Evolutionary conservation across 2,329 filamentous ascomycete species (phyloP).

Genomic region (Penicillium aurantiogriseum): DNA sequence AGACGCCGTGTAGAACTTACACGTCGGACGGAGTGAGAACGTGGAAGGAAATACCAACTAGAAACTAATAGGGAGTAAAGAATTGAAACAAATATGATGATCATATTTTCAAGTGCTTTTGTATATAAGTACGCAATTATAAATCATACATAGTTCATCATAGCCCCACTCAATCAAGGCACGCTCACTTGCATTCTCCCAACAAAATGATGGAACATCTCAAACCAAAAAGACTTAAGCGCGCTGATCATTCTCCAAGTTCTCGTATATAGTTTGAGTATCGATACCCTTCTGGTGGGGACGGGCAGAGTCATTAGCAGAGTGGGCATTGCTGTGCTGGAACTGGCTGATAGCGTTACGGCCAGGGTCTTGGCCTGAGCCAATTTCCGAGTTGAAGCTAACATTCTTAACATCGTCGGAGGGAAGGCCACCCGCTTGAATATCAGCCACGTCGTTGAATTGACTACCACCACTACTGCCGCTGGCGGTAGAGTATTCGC

Average conservation of each 20-base stretch:
- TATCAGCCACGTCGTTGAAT: slow-evolving; percentile 20
- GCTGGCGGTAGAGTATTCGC: slow-evolving; percentile 25
- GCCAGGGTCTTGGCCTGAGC: slow-evolving; percentile 56
- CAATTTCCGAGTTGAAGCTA: slow-evolving; percentile 54
- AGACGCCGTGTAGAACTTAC: neutral
- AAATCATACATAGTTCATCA: slow-evolving; percentile 7
- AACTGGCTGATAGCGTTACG: slow-evolving; percentile 46
- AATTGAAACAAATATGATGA: neutral
- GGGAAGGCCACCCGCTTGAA: slow-evolving; percentile 46
- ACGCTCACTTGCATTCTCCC: slow-evolving; percentile 8
- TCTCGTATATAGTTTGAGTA: slow-evolving; percentile 23
- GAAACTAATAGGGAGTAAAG: neutral
- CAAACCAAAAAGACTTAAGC: slow-evolving; percentile 18
- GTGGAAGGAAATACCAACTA: neutral
- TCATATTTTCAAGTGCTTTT: slow-evolving; percentile 7
- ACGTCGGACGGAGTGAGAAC: neutral
- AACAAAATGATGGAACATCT: neutral
- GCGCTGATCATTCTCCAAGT: slow-evolving; percentile 30
- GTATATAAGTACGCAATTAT: slow-evolving; percentile 12
- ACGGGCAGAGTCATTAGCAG: slow-evolving; percentile 27
- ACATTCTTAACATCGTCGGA: slow-evolving; percentile 45
- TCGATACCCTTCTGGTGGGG: slow-evolving; percentile 28
- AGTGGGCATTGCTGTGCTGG: slow-evolving; percentile 32
- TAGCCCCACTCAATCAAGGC: slow-evolving; percentile 4
- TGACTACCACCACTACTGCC: slow-evolving; percentile 30